Conservation (phyloP, 306 rosid species). For the Pterocarpus santalinus region DNA sequence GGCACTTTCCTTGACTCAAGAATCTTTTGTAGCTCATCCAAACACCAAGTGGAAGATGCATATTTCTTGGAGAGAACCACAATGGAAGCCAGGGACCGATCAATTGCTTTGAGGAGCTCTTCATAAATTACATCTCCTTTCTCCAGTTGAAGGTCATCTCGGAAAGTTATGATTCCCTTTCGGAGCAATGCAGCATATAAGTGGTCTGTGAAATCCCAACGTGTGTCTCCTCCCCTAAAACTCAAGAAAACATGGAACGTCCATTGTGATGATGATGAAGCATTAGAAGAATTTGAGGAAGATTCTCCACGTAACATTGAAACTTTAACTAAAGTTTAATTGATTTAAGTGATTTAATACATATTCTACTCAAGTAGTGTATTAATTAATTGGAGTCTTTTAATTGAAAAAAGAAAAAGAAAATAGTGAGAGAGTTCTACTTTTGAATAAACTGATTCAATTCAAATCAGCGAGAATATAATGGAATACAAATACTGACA, state of each 20-base stretch:
- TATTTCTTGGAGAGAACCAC: constrained; percentile 19
- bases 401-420: no score
- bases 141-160: constrained; percentile 10
- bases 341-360: no score
- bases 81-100: neutral
- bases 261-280: neutral
- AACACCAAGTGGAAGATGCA: constrained; percentile 24
- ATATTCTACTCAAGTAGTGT: no score
- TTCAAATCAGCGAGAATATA: no score
- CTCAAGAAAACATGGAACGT: constrained; percentile 30
- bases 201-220: neutral
- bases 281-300: constrained; percentile 1
- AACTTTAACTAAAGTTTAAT: no score
- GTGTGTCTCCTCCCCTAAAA: neutral
- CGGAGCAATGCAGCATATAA: constrained; percentile 2
- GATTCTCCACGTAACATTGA: neutral
- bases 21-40: constrained; percentile 44
- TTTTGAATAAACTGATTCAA: no score
- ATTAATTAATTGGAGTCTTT: neutral
- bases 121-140: neutral
- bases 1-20: neutral
- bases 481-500: no score
- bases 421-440: no score
- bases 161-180: constrained; percentile 13
- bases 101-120: neutral